phyloP scores from a whole-genome alignment of 1,139 yeast species.

The Candida tropicalis region DNA sequence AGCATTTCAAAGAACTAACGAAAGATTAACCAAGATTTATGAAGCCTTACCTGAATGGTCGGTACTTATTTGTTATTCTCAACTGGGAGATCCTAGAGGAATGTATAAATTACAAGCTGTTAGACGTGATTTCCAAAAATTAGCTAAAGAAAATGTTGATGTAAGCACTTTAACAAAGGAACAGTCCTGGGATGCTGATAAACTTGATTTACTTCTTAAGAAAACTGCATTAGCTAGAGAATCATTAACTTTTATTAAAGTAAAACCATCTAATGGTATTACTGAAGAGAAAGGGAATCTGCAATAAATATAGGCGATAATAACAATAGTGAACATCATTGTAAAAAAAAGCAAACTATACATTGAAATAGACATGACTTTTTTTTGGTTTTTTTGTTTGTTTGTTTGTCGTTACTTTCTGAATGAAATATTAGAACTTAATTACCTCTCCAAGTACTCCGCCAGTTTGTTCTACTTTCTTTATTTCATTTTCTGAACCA shows the following conservation, averaged over 20 bases:
- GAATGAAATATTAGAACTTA: too few relatives aligned
- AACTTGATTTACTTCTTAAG: conserved; percentile 40
- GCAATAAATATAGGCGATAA: background rate
- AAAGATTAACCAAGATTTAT: conserved; percentile 52
- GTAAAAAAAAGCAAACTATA: background rate
- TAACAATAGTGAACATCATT: too few relatives aligned
- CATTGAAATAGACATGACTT: conserved; percentile 3
- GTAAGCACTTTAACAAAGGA: conserved; percentile 45
- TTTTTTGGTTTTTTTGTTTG: too few relatives aligned
- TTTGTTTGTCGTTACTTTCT: too few relatives aligned
- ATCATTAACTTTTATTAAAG: conserved; percentile 54
- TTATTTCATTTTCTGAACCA: background rate
- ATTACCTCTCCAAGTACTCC: conserved; percentile 13
- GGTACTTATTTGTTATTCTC: conserved; percentile 61
- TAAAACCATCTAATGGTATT: conserved; percentile 30
- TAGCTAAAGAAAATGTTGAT: conserved; percentile 40
- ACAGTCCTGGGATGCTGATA: conserved; percentile 54
- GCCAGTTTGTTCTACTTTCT: conserved; percentile 5
- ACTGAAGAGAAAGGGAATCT: background rate
- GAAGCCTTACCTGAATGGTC: conserved; percentile 58
- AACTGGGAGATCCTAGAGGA: conserved; percentile 61
- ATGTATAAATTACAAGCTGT: conserved; percentile 50
- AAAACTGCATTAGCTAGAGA: conserved; percentile 55
- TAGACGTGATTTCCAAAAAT: conserved; percentile 24
- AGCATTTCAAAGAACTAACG: conserved; percentile 37